Base-by-base conservation (phyloP, 108 stramenopile species). In the Halocafeteria seosinensis region DNA sequence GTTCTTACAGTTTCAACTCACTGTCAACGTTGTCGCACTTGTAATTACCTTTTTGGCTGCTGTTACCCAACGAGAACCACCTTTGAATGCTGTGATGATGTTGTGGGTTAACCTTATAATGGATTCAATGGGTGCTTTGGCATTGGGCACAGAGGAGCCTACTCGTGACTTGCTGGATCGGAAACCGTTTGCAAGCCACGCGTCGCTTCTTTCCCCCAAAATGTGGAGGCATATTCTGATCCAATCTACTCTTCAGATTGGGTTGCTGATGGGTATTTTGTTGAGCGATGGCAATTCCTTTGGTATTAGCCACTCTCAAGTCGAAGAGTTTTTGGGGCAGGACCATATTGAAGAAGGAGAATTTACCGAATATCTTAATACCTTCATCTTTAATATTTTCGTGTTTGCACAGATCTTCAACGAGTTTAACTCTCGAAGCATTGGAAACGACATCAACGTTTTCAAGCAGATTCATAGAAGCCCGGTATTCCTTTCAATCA, bases 21-120 rank as follows among this genome's bases (percentile, higher is more conserved):
- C 85, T 50, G 93, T 91, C 71, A 98, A 98, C 80, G 88, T 98
- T 61, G 92, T 92, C 38, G 97, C 95, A 73, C 89, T 94, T 26
- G 87, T 81, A 34, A 86, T 89, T 29, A 93, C 94, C 62, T 83
- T 98, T 37, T 78, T 93, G 37, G 25, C 62, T 34, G 74, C 76
- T n/a, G 30, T 28, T 30, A 82, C 85, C n/a, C 89, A 87, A 0
- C 61, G 90, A 12, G 92, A 92, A 12, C 92, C 93, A 66, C 90
- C 92, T 25, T 77, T 98, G 29, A 98, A 89, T 36, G 90, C 97
- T 2, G 90, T 95, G 78, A 93, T 95, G 67, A 71, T 98, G 66
- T 76, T 98, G 9, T 98, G 91, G 92, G 91, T 94, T 6, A 95
- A 98, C 65, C 75, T 98, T 13, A 92, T 98, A 31, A 98, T 94